A percentile compares a stretch with the other conserved stretches of the same genome.
Conservation (phyloP, 2,329 filamentous ascomycete species). For the Monosporascus sp. region DNA sequence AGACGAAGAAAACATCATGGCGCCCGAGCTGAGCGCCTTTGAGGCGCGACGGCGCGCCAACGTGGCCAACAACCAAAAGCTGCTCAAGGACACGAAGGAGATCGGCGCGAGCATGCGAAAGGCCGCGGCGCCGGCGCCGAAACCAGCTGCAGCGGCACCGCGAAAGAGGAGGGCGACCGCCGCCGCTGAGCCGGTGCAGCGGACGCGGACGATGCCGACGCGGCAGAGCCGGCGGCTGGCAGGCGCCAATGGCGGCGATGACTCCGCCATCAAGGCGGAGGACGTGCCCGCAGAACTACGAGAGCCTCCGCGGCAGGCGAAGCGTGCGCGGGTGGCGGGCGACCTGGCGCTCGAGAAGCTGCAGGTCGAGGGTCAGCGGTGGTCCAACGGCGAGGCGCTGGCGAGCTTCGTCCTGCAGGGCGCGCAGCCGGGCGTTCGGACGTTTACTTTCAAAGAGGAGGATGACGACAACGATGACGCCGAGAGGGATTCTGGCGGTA, state of each 20-base stretch:
- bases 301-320: constrained; percentile 44
- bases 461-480: constrained; percentile 45
- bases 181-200: constrained; percentile 39
- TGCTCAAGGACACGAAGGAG: constrained; percentile 71
- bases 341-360: constrained; percentile 71
- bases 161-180: constrained; percentile 25
- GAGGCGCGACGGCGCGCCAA: constrained; percentile 81
- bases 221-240: constrained; percentile 55
- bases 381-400: constrained; percentile 62
- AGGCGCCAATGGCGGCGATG: constrained; percentile 43
- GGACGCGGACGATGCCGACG: constrained; percentile 43
- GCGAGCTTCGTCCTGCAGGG: constrained; percentile 51
- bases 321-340: constrained; percentile 48
- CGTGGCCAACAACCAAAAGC: constrained; percentile 72
- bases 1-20: constrained; percentile 32
- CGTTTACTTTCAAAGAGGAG: constrained; percentile 86
- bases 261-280: constrained; percentile 42
- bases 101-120: constrained; percentile 66
- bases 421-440: constrained; percentile 75
- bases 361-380: constrained; percentile 73
- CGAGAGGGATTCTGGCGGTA: constrained; percentile 65
- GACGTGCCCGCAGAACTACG: constrained; percentile 31
- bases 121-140: constrained; percentile 43
- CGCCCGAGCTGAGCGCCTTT: constrained; percentile 68
- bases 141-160: constrained; percentile 34